Evolutionary conservation across 176 grass and related monocot genomes (phyloP), one percentile per base, ranked within the genome.

Genomic region (Puccinellia tenuiflora): DNA sequence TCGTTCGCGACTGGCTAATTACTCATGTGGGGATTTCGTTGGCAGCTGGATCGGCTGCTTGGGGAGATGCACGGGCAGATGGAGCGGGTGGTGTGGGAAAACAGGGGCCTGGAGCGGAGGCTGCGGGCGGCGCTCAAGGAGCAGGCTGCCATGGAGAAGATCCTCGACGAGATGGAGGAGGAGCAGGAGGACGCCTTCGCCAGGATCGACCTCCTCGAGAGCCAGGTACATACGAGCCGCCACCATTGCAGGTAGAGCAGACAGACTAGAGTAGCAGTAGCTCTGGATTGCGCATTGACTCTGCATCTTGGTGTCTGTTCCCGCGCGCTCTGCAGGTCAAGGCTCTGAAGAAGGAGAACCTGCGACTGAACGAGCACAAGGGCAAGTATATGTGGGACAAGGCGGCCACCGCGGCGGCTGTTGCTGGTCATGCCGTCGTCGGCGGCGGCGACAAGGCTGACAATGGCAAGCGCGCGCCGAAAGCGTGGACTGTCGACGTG

Each of bases 61-160:
- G 28, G 8, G 22, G 86, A 87, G 84, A 94, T 94, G 92, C 89
- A 94, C 74, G 42, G 29, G 64, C 86, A 94, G 86, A 84, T 94
- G 86, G 86, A 94, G 9, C 16, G 34, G 22, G 50, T 94, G 9
- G 77, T 82, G 22, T 79, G 78, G 89, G 84, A 85, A 50, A 94
- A 91, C 21, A 59, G 57, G 77, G 67, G 71, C 9, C 81, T 91
- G 9, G 81, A 94, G 65, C 87, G 85, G 34, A 24, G 21, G 26
- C 20, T 94, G 26, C 43, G 28, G n/a, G 28, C 59, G 52, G 89
- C 84, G 53, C 17, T 48, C 25, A 40, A 79, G 71, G 89, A 91
- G 20, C 60, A 63, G 3, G 61, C 42, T 2, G 28, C 70, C 67
- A 28, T 80, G 52, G 89, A 87, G 37, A 60, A 31, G 5, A 31